These are phyloP conservation scores for Scedosporium boydii DNA, from an alignment of 2,329 filamentous ascomycete species.

Conservation along the genomic window DNA sequence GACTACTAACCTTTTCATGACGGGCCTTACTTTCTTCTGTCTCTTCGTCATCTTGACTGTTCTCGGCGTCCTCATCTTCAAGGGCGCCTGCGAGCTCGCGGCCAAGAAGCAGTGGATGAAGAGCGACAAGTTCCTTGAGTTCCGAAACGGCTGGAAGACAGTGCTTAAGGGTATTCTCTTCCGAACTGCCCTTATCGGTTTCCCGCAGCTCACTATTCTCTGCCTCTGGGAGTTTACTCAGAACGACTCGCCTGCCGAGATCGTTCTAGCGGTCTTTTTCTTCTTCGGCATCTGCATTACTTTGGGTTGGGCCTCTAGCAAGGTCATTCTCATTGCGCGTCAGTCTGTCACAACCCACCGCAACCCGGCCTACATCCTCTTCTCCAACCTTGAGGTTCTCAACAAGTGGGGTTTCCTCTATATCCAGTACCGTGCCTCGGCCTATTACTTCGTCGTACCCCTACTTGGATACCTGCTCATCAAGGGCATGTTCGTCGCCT, in stretches of 20 bases:
- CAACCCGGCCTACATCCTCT: constrained; percentile 94
- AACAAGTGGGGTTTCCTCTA: constrained; percentile 99
- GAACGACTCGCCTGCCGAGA: constrained; percentile 73
- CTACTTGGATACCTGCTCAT: constrained; percentile 68
- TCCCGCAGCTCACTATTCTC: constrained; percentile 81
- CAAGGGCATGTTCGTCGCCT: constrained; percentile 82
- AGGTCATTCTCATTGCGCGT: constrained; percentile 82
- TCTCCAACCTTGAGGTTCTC: constrained; percentile 84
- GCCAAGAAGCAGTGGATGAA: constrained; percentile 71
- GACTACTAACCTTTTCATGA: constrained; percentile 86
- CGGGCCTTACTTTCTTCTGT: constrained; percentile 80
- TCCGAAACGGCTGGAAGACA: constrained; percentile 88
- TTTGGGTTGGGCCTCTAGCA: constrained; percentile 77
- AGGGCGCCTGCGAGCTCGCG: constrained; percentile 67
- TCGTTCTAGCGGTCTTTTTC: constrained; percentile 83
- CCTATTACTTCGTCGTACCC: constrained; percentile 90
- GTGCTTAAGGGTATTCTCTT: constrained; percentile 91
- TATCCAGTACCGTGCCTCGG: constrained; percentile 89
- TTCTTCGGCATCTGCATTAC: constrained; percentile 70
- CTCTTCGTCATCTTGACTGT: constrained; percentile 71
- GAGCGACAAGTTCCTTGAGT: constrained; percentile 79
- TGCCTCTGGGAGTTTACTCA: constrained; percentile 90
- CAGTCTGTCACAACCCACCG: constrained; percentile 86
- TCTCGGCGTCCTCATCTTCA: constrained; percentile 66
- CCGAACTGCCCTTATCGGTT: constrained; percentile 81